Evolutionary conservation across 2,329 filamentous ascomycete genomes (phyloP).

Genomic region (Coniochaeta hoffmannii): DNA sequence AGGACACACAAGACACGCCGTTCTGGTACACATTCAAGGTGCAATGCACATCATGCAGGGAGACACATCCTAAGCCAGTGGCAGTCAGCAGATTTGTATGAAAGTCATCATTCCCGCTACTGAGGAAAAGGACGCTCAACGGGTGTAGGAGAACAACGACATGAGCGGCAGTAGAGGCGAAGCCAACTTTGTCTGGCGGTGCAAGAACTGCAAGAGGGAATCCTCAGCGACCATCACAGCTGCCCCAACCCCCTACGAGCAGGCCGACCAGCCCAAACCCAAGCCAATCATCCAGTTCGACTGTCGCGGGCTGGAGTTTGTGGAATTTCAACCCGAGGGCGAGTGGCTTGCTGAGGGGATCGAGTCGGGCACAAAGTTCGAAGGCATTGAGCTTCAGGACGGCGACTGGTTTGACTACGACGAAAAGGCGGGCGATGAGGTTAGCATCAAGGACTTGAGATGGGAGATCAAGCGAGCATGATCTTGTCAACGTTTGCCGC

Average conservation of each 20-base stretch:
- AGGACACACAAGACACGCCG: slow-evolving; percentile 71
- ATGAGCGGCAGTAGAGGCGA: slow-evolving; percentile 90
- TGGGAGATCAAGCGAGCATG: slow-evolving; percentile 76
- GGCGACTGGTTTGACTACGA: slow-evolving; percentile 99
- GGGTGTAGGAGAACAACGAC: slow-evolving; percentile 70
- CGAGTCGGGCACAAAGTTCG: slow-evolving; percentile 77
- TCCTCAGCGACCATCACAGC: slow-evolving; percentile 79
- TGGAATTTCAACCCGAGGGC: slow-evolving; percentile 86
- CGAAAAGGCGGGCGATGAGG: slow-evolving; percentile 85
- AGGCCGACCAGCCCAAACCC: slow-evolving; percentile 62
- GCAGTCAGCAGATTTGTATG: slow-evolving; percentile 82
- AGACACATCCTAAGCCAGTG: slow-evolving; percentile 80
- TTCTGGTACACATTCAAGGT: slow-evolving; percentile 99
- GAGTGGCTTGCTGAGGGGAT: slow-evolving; percentile 80
- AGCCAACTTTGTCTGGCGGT: slow-evolving; percentile 99
- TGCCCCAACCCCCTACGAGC: slow-evolving; percentile 63
- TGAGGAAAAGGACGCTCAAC: not conserved
- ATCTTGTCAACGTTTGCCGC: slow-evolving; percentile 4
- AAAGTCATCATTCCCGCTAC: slow-evolving; percentile 11
- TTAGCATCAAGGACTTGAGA: slow-evolving; percentile 81
- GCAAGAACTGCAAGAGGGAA: slow-evolving; percentile 95
- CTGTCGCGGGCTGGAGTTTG: slow-evolving; percentile 88
- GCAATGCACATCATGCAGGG: slow-evolving; percentile 94
- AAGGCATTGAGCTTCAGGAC: slow-evolving; percentile 72
- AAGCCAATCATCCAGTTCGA: slow-evolving; percentile 86